Evolutionary conservation across 2,329 filamentous ascomycete species (phyloP), one percentile per base, ranked within the genome.

Genomic region (Diplodia seriata): DNA sequence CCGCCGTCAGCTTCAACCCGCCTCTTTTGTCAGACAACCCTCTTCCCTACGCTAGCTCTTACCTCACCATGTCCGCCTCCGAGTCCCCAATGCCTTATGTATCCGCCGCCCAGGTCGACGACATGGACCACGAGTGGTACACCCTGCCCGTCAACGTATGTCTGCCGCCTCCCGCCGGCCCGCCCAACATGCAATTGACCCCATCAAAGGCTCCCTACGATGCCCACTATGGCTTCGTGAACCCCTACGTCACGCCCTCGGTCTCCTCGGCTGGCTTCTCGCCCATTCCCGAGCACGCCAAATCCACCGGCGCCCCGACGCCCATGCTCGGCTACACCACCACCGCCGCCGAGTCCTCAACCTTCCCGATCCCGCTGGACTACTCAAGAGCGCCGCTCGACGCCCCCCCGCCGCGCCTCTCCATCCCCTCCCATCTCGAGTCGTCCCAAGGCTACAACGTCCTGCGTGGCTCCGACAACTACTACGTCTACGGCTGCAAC

Each of bases 161-260:
- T 47, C 26, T 38, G 26, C 53, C 33, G 20, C 36, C 15, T 11
- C 1, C 53, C 38, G 2, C 4, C n/a, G 11, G 8, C 11, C 36
- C 29, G 20, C 26, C 9, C 2, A n/a, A 7, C 20, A 29, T 9
- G 15, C n/a, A 12, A 40, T 57, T 66, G 53, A 66, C 54, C 23
- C 23, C 20, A 18, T 20, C 38, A 18, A 47, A 74, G 72, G 68
- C 72, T 68, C 71, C 66, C 67, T 79, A 75, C 70, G 69, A 70
- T 63, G 69, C 57, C 57, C 57, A 71, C 57, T 78, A 69, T 65
- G 61, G 53, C 36, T 75, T 77, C 68, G 72, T 73, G 50, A 75
- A 76, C 55, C 67, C 74, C 36, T 79, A 76, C 66, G 70, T 76
- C 54, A 72, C 76, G 59, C 73, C 76, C 38, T 71, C 75, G 2